phyloP scores from a whole-genome alignment of 108 stramenopile genomes.

The Nitzschia sp. region DNA sequence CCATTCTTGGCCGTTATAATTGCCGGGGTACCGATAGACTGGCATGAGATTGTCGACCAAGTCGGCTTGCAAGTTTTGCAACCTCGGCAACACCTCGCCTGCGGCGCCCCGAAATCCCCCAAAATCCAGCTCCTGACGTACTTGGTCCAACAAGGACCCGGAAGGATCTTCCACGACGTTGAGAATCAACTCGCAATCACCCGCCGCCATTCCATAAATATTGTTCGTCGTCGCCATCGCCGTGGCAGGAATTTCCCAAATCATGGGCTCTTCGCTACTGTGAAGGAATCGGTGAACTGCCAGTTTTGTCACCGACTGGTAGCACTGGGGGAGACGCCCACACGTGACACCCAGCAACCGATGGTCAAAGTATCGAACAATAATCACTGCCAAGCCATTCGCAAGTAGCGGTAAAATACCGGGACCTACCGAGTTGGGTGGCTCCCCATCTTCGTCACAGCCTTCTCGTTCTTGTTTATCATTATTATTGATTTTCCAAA shows the following conservation, averaged over 20 bases:
- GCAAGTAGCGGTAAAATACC: conserved; percentile 34
- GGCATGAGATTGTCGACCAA: conserved; percentile 47
- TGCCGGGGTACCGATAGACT: conserved; percentile 77
- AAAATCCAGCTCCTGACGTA: conserved; percentile 58
- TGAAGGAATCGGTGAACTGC: conserved; percentile 58
- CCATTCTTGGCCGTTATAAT: conserved; percentile 75
- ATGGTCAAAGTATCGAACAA: conserved; percentile 60
- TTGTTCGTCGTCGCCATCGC: not conserved
- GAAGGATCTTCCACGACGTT: conserved; percentile 47
- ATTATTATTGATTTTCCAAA: conserved; percentile 1
- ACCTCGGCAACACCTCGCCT: conserved; percentile 57
- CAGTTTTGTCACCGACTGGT: conserved; percentile 44
- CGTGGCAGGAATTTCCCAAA: conserved; percentile 7
- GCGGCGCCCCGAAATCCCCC: conserved; percentile 67
- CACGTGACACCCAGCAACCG: conserved; percentile 69
- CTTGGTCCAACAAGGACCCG: conserved; percentile 11
- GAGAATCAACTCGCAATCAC: conserved; percentile 71
- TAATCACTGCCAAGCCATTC: conserved; percentile 35
- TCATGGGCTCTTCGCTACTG: conserved; percentile 30
- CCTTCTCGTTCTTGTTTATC: conserved; percentile 1
- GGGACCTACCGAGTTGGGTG: conserved; percentile 39
- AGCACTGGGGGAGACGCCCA: conserved; percentile 57
- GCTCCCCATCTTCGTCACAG: conserved; percentile 62
- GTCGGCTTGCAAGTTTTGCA: conserved; percentile 80
- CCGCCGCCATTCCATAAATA: conserved; percentile 70